Evolutionary conservation across 2,329 filamentous ascomycete genomes (phyloP), one percentile per base, ranked within the genome.

Genomic region (Alternaria brassicae): DNA sequence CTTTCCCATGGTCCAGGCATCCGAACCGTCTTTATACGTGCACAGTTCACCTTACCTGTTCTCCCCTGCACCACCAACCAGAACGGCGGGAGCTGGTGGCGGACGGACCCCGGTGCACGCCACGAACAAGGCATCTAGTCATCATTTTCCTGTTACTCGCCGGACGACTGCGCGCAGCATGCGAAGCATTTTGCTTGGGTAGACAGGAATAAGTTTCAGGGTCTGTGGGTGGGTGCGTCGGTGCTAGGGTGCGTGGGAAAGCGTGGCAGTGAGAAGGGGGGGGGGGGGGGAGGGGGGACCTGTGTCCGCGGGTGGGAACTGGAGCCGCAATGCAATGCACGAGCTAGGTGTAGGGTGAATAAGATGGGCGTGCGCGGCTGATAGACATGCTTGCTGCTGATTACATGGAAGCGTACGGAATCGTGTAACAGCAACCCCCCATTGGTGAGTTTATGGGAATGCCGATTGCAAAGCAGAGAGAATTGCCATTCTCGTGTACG

Each of bases 1-100:
- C 28, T 48, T 45, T 42, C 45, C 50, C 30, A 48, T 60, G 56
- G 30, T 56, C 62, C 65, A 61, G 64, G 56, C 62, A 62, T 58
- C 66, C 67, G 72, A 70, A 72, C 70, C 51, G 65, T 69, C 72
- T 74, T 74, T 75, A 74, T 74, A 74, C 51, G n/a, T 52, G 58
- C 60, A 61, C 54, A 54, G 51, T 53, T 53, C 56, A 54, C 30
- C n/a, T 30, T 30, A 54, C 50, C 55, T 42, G 36, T 42, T 54
- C 47, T 12, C 52, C 13, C 34, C 54, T 42, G 37, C 41, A 56
- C 56, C 54, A 56, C 60, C 65, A 67, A 67, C 65, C 62, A 63
- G 40, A 60, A 60, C 32, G 40, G 28, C 50, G 63, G 56, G 51
- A 54, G 50, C 40, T 36, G 49, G 60, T 65, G 60, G 65, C 58